Base-by-base conservation (phyloP, 2,329 filamentous ascomycete species). In the Cordyceps pruinosa region DNA sequence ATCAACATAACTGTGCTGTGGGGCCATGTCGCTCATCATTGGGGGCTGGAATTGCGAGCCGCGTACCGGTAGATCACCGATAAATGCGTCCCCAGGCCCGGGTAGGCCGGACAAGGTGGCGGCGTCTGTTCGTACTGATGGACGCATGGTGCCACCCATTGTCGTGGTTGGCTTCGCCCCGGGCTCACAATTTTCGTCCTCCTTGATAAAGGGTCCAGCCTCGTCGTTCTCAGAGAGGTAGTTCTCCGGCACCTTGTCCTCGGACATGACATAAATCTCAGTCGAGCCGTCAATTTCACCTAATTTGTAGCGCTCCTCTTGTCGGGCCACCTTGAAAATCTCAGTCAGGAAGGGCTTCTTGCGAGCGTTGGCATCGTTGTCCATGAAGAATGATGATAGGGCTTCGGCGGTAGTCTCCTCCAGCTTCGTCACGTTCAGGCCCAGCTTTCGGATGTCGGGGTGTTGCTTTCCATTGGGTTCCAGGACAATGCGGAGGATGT, bases 341-440 rank as follows among this genome's bases (percentile, higher is more conserved):
- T 86, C 83, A 54, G 76, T 79, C 9, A 87, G 65, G 48, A 76
- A 83, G 0, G 75, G 73, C 57, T 74, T 77, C 72, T 86, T 86
- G 60, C 73, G 73, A 2, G 69, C 68, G 58, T 86, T 86, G 42
- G 73, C 74, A 2, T 81, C 77, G 55, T 77, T 79, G 60, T 85
- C 82, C 15, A 74, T 72, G 58, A 85, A 86, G 69, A 82, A 86
- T 17, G 73, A 70, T 0, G 79, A 79, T 28, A 86, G 73, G 0
- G 79, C 79, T 56, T 87, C 83, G 50, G 73, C 77, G 0, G 83
- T 85, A 2, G 78, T 75, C 28, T 82, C 78, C 60, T 86, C 81
- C 3, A 87, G 70, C 63, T 81, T 83, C 54, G 72, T 72, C 19
- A 84, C 75, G 52, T 74, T 78, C 7, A 86, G 70, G 30, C 74